phyloP scores from a whole-genome alignment of 164 flowering plant genomes.

The Berberis vulgaris region DNA sequence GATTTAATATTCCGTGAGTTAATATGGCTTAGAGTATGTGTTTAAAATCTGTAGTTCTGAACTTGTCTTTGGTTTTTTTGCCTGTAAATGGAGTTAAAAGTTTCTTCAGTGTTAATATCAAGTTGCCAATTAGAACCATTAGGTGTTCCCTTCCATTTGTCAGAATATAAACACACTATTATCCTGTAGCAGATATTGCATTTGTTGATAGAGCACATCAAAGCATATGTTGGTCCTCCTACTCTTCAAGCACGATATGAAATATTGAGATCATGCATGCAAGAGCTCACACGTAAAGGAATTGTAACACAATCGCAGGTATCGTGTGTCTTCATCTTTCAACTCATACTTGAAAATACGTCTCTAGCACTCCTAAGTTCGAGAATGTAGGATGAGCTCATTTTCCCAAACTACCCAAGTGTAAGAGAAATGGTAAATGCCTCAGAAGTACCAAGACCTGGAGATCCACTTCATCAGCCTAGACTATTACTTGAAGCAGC shows the following conservation, averaged over 20 bases:
- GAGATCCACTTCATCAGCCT: conserved; percentile 19
- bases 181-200: conserved; percentile 78
- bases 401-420: conserved; percentile 48
- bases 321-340: background rate
- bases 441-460: conserved; percentile 21
- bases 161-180: conserved; percentile 9
- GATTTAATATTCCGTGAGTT: no score
- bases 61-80: no score
- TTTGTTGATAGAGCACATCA: conserved; percentile 97
- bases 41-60: no score
- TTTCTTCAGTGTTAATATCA: no score
- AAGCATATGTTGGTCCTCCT: conserved; percentile 98
- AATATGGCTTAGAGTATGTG: no score
- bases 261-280: conserved; percentile 82
- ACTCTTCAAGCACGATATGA: conserved; percentile 97
- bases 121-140: background rate
- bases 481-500: conserved; percentile 70
- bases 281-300: conserved; percentile 68
- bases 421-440: conserved; percentile 42
- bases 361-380: conserved; percentile 1
- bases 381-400: conserved; percentile 21
- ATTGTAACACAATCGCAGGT: conserved; percentile 35
- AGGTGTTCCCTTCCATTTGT: background rate
- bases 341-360: background rate
- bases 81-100: no score